Base-by-base conservation (phyloP, 495 filamentous ascomycete genomes). In the Penicillium argentinense region DNA sequence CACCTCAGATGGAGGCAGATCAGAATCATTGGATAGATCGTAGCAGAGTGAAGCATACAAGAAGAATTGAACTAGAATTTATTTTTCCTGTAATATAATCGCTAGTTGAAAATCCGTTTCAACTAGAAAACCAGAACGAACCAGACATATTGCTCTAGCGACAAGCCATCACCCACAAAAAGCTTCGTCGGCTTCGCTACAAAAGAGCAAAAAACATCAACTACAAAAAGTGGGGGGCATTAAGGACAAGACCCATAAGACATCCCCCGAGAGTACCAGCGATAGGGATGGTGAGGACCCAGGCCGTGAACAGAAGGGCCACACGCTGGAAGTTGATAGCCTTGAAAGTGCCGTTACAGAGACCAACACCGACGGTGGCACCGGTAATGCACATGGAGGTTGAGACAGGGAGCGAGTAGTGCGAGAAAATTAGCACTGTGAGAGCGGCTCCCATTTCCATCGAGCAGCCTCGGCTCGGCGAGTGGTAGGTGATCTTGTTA, bases 381-480 rank as follows among this genome's bases (percentile, higher is more conserved):
- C 78, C 78, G 1, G 77, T 80, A 57, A 81, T 80, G 45, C 78
- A 81, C 78, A 79, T 79, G 1, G 74, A 76, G 5, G 78, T 81
- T 2, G 76, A 79, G 28, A 81, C 78, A 12, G 83, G 83, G 1
- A 86, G 76, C 4, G 68, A 69, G 68, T 75, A 79, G 45, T 80
- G 79, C 7, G 79, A 80, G 69, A 80, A 80, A 41, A 86, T 56
- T 6, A 86, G 72, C 43, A 86, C 79, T 7, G 83, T 86, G 51
- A 86, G 69, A 42, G 81, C 82, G 23, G 81, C 79, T 32, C 80
- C 83, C 67, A 86, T 66, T 51, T 86, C 82, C 81, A 85, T 85
- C 17, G 77, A 80, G 56, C 64, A 82, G 25, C 82, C 71, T 37
- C 81, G 68, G 51, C 71, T 79, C 4, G 82, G 82, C 1, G 79